These are phyloP conservation scores for Dalbergia cultrata DNA, from an alignment of 306 rosid genomes.

Conservation along the genomic window DNA sequence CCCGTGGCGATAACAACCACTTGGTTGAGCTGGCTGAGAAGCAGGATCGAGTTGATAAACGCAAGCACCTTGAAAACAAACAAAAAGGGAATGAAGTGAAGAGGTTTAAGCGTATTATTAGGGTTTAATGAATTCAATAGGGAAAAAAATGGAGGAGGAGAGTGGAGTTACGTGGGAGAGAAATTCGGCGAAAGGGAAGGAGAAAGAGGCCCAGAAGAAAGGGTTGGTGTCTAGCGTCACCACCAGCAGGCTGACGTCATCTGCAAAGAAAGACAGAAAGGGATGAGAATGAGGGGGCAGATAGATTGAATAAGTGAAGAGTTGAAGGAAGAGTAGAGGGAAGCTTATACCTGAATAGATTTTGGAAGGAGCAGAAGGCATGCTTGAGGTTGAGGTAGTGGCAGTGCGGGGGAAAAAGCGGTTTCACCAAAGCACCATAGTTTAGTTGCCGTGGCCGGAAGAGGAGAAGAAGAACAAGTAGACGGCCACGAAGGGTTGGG, in stretches of 20 bases:
- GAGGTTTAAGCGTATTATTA: neutral
- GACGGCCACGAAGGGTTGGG: no score
- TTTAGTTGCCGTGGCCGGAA: no score
- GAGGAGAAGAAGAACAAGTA: no score
- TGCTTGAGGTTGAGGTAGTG: constrained; percentile 29
- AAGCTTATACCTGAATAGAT: constrained; percentile 63
- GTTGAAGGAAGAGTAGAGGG: neutral
- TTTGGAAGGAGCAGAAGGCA: constrained; percentile 86
- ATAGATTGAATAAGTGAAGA: neutral
- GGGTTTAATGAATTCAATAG: neutral
- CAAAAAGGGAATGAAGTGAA: neutral
- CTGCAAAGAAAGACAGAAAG: constrained; percentile 54
- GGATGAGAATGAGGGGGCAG: neutral
- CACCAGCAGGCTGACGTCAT: constrained; percentile 89
- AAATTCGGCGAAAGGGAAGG: constrained; percentile 77
- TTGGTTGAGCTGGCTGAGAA: constrained; percentile 88
- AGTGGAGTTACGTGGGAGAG: constrained; percentile 72
- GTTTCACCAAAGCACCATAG: no score
- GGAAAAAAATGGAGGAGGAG: neutral
- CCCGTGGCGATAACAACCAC: constrained; percentile 89
- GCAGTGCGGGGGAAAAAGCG: no score
- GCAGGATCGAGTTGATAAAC: constrained; percentile 79
- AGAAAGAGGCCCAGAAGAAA: constrained; percentile 80
- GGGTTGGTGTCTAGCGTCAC: constrained; percentile 89
- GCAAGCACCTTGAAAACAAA: constrained; percentile 65